Conservation (phyloP, 352 stramenopile genomes). For the Detonula confervacea region DNA sequence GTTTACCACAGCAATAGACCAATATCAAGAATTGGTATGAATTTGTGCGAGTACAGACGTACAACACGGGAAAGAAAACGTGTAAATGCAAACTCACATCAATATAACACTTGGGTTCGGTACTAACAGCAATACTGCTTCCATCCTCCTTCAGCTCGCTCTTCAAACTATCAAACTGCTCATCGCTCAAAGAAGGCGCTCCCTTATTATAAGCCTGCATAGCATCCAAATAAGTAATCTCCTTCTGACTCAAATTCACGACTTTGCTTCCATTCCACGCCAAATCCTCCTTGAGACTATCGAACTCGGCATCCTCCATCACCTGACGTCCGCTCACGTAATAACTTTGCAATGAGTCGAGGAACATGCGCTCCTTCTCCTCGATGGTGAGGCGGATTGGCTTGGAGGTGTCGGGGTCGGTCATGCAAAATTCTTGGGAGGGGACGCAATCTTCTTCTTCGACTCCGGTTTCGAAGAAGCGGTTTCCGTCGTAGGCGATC, state of each 20-base stretch:
- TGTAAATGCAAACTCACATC: conserved; percentile 51
- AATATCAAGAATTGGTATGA: too few relatives aligned
- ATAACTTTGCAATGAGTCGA: conserved; percentile 87
- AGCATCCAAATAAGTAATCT: conserved; percentile 83
- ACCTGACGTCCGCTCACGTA: conserved; percentile 84
- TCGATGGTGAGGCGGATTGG: conserved; percentile 67
- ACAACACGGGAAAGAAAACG: too few relatives aligned
- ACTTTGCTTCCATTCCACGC: conserved; percentile 84
- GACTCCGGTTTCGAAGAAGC: conserved; percentile 72
- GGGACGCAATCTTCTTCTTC: conserved; percentile 69
- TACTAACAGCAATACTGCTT: conserved; percentile 80
- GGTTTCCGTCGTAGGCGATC: conserved; percentile 67
- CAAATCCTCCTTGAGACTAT: conserved; percentile 87
- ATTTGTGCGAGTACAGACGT: too few relatives aligned
- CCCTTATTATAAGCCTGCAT: conserved; percentile 82
- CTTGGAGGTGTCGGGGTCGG: conserved; percentile 62
- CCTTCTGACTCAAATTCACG: conserved; percentile 83
- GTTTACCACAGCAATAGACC: background rate
- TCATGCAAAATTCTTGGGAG: conserved; percentile 69
- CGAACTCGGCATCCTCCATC: conserved; percentile 85
- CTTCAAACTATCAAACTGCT: conserved; percentile 85
- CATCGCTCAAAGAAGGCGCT: conserved; percentile 70
- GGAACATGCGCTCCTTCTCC: conserved; percentile 87
- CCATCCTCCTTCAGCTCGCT: conserved; percentile 69
- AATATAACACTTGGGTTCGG: conserved; percentile 88